Evolutionary conservation across 345 rosid species (phyloP), one percentile per base, ranked within the genome.

Genomic region (Sisymbrium irio): DNA sequence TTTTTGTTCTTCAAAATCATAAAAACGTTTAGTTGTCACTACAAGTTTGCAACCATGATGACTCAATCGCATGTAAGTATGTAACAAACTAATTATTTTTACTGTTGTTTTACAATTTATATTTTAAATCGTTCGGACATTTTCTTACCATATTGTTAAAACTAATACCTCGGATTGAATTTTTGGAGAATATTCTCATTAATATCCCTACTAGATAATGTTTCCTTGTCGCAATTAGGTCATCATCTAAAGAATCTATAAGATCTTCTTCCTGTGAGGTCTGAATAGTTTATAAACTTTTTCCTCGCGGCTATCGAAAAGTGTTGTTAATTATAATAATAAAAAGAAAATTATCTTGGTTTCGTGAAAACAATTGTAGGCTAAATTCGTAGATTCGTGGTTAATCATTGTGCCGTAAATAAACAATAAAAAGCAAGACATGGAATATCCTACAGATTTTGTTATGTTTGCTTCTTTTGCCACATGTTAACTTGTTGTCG

Each of bases 401-500:
- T 47, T 77, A 77, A 71, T 77, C 67, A 77, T 77, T 77, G 18
- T 71, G 76, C 76, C 67, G 62, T 60, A 35, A 42, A 62, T 59
- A 75, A 58, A 67, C 62, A 67, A 66, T 49, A 56, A 33, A 65
- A 74, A 74, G 73, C 51, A 46, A 71, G 63, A 77, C 80, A 77
- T 77, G 72, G 71, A 71, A 57, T 71, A 77, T 71, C 80, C 76
- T 71, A 61, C 27, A 77, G 80, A 77, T 71, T 71, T 71, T 18
- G 18, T 57, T 56, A 18, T 65, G 80, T 71, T 55, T 77, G 80
- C 71, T 56, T 71, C 80, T 65, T 70, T 77, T 46, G 76, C 80
- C 80, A 77, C 80, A 71, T 77, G 72, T 71, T 46, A 77, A 70
- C 67, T 65, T 77, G 22, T 51, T 77, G 76, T 77, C 67, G 66